Evolutionary conservation across 192 early-diverging fungal genomes (phyloP).

Genomic region (Borealophlyctis nickersoniae): DNA sequence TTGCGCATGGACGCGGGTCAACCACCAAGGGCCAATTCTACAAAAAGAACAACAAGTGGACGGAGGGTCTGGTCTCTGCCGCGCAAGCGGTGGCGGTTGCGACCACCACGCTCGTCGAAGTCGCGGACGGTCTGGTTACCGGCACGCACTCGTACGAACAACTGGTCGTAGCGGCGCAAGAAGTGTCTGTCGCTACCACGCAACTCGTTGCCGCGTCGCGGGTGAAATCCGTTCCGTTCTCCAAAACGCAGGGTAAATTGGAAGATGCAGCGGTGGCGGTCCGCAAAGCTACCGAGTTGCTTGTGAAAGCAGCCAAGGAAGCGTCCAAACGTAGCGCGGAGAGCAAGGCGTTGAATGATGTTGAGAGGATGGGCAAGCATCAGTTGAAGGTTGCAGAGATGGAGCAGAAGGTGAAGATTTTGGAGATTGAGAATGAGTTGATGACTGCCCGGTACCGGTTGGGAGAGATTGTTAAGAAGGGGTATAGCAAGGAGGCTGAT

Average conservation of each 20-base stretch:
- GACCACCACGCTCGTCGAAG: constrained; percentile 88
- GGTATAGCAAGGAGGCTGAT: constrained; percentile 53
- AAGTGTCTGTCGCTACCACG: constrained; percentile 93
- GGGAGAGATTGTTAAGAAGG: constrained; percentile 88
- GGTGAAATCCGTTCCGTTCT: constrained; percentile 90
- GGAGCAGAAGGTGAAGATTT: constrained; percentile 96
- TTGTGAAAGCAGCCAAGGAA: constrained; percentile 90
- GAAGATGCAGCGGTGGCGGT: constrained; percentile 93
- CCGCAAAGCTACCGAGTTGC: constrained; percentile 81
- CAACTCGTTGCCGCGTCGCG: constrained; percentile 94
- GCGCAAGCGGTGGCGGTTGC: constrained; percentile 93
- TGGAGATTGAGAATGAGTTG: constrained; percentile 93
- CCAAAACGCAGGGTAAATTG: constrained; percentile 88
- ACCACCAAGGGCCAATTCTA: constrained; percentile 86
- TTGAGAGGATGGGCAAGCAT: constrained; percentile 74
- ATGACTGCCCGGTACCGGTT: constrained; percentile 77
- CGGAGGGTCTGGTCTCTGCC: constrained; percentile 95
- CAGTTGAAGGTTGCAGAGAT: constrained; percentile 96
- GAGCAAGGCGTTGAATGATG: constrained; percentile 60
- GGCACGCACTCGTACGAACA: constrained; percentile 90
- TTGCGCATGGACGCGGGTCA: constrained; percentile 81
- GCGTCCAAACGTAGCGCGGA: constrained; percentile 59
- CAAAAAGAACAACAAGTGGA: constrained; percentile 99
- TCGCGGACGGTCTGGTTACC: constrained; percentile 91
- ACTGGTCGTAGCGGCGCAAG: constrained; percentile 94